Conservation (phyloP, 2,329 filamentous ascomycete species). For the Thermothelomyces thermophilus region DNA sequence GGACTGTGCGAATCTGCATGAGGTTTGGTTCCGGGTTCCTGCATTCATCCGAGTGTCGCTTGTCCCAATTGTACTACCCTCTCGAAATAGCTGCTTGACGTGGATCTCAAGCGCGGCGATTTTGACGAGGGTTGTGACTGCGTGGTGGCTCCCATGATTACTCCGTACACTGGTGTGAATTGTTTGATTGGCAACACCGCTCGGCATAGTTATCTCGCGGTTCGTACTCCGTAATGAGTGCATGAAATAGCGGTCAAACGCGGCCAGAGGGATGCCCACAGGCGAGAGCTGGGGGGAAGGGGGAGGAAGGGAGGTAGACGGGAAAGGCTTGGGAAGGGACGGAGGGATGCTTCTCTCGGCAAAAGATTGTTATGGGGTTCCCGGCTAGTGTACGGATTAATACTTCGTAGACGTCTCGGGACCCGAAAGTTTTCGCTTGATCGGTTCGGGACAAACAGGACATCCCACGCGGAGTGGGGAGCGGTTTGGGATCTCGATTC, state of each 20-base stretch:
- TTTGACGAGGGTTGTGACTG: no score
- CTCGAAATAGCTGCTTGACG: neutral
- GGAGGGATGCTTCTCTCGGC: neutral
- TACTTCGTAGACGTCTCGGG: no score
- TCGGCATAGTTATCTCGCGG: neutral
- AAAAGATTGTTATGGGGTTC: neutral
- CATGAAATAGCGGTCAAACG: conserved; percentile 2
- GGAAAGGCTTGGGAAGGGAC: no score
- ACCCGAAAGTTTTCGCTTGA: neutral
- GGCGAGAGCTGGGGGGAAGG: no score
- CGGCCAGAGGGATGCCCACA: neutral
- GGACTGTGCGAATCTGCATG: neutral
- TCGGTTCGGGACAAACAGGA: neutral
- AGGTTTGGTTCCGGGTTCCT: neutral
- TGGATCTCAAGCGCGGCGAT: no score
- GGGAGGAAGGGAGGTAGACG: no score
- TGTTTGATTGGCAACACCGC: no score
- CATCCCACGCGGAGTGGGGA: neutral
- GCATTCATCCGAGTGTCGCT: neutral
- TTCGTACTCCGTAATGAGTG: neutral
- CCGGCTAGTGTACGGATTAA: neutral
- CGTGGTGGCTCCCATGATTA: no score
- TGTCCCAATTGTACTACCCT: neutral
- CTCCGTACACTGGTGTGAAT: no score
- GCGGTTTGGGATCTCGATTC: neutral